Base-by-base conservation (phyloP, 371 early-diverging fungal genomes). In the Mortierella polycephala region DNA sequence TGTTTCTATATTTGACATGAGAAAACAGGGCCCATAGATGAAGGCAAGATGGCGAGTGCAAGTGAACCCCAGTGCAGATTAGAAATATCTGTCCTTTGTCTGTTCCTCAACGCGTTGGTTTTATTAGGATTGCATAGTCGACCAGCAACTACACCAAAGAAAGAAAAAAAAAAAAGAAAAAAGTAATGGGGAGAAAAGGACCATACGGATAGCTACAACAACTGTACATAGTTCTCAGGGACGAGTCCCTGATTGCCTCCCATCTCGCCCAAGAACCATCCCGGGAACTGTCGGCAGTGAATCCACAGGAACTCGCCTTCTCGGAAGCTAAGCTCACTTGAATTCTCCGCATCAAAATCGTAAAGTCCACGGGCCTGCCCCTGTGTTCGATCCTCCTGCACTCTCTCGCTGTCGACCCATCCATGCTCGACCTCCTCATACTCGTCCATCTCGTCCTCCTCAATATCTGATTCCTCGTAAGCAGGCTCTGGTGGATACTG, bases 181-280 rank as follows among this genome's bases (percentile, higher is more conserved):
- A n/a, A n/a, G n/a, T n/a, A n/a, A n/a, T n/a, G n/a, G n/a, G n/a
- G n/a, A n/a, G n/a, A n/a, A n/a, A n/a, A n/a, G n/a, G n/a, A n/a
- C n/a, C n/a, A n/a, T n/a, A n/a, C n/a, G n/a, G n/a, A n/a, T n/a
- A n/a, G n/a, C n/a, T n/a, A n/a, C n/a, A n/a, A n/a, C n/a, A n/a
- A n/a, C n/a, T n/a, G n/a, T n/a, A 93, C 89, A 79, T 92, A 93
- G 67, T 90, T 92, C 65, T 92, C 94, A 20, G 94, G 94, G 51
- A 93, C 86, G 53, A 93, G 82, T 8, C 94, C 94, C 7, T 88
- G 84, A 69, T 88, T 85, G 14, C 82, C 85, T 11, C 76, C 82
- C 61, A 89, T 85, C 73, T 87, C 89, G 3, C 90, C 94, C 54
- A 93, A 83, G 55, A 93, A 81, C 94, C 94, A 93, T 59, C 93